Percentiles rank a stretch among this genome's conserved stretches.
Evolutionary conservation across 2,329 filamentous ascomycete species (phyloP).

Genomic region (Calonectria pauciramosa): DNA sequence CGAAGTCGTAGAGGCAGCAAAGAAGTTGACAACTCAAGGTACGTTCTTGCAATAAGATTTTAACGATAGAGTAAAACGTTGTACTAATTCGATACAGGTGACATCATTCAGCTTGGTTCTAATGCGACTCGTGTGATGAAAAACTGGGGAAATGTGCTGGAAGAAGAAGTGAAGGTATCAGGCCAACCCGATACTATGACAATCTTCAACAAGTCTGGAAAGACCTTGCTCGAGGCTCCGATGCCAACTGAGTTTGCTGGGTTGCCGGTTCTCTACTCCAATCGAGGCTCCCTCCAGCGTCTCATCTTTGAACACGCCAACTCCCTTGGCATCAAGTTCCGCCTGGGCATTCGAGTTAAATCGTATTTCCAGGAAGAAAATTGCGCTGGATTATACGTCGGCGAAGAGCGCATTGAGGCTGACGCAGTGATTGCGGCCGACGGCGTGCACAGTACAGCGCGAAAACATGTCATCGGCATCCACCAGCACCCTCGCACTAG

Average conservation of each 20-base stretch:
- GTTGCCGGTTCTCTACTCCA: constrained; percentile 2
- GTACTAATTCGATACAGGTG: background rate
- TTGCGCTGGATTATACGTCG: background rate
- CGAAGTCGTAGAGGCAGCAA: background rate
- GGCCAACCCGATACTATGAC: background rate
- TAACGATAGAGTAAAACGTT: background rate
- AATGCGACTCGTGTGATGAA: constrained; percentile 8
- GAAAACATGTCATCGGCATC: constrained; percentile 14
- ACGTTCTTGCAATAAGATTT: background rate
- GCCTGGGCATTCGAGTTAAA: background rate
- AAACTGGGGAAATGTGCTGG: constrained; percentile 2
- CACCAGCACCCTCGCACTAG: constrained; percentile 8
- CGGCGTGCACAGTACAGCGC: constrained; percentile 4
- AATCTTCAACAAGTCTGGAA: background rate
- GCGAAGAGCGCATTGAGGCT: background rate
- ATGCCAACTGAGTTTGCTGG: background rate
- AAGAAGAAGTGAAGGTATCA: background rate
- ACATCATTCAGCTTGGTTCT: constrained; percentile 7
- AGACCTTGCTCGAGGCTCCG: background rate
- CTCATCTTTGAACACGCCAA: background rate
- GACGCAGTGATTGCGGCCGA: constrained; percentile 16
- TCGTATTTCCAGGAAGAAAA: background rate
- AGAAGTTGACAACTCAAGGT: background rate
- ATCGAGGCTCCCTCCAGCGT: constrained; percentile 4
- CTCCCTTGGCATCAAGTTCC: constrained; percentile 11